phyloP scores from a whole-genome alignment of 2,329 filamentous ascomycete genomes.

The Sphaerulina populicola region DNA sequence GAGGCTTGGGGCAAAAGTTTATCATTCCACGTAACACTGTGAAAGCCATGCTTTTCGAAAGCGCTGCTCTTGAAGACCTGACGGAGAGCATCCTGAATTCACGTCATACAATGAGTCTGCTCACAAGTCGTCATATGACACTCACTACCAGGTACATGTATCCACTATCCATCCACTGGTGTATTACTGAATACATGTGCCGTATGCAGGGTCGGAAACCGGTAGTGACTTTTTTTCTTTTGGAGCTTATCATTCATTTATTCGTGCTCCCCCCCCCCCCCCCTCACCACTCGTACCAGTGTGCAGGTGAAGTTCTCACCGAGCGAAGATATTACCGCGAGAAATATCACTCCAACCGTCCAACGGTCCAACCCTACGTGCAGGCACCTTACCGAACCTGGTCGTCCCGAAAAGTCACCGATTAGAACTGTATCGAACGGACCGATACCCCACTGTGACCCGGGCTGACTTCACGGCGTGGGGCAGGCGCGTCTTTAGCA shows the following conservation, averaged over 20 bases:
- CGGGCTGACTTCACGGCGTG: conserved; percentile 2
- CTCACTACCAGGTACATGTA: too few species aligned
- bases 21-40: too few species aligned
- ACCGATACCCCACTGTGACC: conserved; percentile 6
- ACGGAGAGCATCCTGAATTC: too few species aligned
- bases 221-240: not conserved
- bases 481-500: conserved; percentile 2
- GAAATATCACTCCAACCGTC: not conserved
- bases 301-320: not conserved
- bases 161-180: too few species aligned
- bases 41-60: too few species aligned
- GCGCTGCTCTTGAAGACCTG: too few species aligned
- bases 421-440: conserved; percentile 1
- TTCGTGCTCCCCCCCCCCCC: too few species aligned
- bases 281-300: not conserved
- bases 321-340: not conserved
- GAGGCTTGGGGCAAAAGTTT: too few species aligned
- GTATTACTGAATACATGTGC: too few species aligned
- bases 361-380: not conserved
- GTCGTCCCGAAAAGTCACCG: not conserved
- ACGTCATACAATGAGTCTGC: too few species aligned
- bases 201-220: not conserved
- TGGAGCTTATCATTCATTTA: not conserved
- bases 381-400: not conserved
- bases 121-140: too few species aligned